phyloP scores from a whole-genome alignment of 2,329 filamentous ascomycete genomes.

The Chaetomium globosum region DNA sequence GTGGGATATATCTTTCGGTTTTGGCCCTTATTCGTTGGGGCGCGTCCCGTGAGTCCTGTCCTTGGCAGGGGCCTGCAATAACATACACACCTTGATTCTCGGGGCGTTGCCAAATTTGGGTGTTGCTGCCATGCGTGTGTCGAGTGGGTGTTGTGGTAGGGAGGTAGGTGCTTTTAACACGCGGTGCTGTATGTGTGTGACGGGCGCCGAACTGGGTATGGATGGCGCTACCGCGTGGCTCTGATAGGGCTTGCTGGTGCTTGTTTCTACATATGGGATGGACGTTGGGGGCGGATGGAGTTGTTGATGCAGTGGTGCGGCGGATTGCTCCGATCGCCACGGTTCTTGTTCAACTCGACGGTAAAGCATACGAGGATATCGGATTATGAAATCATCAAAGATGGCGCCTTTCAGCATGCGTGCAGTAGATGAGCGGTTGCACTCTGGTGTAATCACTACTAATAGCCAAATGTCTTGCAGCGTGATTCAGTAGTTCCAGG shows the following conservation, averaged over 20 bases:
- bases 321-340: not conserved
- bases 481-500: not conserved
- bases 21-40: not conserved
- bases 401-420: not conserved
- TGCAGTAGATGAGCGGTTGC: not conserved
- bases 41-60: not conserved
- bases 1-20: not conserved
- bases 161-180: not conserved
- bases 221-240: not conserved
- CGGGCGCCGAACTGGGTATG: not conserved
- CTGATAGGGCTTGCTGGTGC: not conserved
- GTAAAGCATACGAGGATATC: not conserved
- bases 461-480: not conserved
- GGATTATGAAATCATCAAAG: not conserved
- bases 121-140: not conserved
- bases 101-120: not conserved
- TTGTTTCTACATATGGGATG: not conserved
- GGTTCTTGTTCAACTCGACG: not conserved
- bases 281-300: not conserved
- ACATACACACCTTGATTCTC: not conserved
- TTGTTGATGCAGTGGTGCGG: conserved; percentile 4
- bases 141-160: not conserved
- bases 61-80: not conserved
- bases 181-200: not conserved
- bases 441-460: not conserved